Base-by-base conservation (phyloP, 768 basidiomycete genomes). In the Lanmaoa rubissima region DNA sequence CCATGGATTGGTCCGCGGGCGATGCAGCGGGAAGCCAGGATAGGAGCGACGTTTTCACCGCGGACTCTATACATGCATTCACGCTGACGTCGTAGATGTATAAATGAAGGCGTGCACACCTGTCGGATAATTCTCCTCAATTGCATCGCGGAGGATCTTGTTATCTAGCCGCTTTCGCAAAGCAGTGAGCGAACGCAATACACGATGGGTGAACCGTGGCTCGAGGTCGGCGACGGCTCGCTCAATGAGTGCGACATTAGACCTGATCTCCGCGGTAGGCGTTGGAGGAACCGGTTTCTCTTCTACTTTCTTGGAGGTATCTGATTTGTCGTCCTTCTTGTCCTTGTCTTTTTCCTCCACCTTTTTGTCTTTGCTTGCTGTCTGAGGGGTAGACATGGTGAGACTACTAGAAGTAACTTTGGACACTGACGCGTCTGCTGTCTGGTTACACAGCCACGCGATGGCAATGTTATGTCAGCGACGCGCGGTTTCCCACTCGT, bases 171-270 rank as follows among this genome's bases (percentile, higher is more conserved):
- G 82, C 74, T 90, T 94, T 62, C 94, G 78, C 63, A 95, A 73
- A 3, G 86, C 76, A 0, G 92, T 86, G 63, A 98, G 71, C 1
- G 92, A 87, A 45, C 94, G 81, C 60, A 98, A 74, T 1, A 94
- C 94, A 34, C 94, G 85, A 64, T 92, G 87, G 8, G 90, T 92
- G 70, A 95, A 96, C 38, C 97, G 83, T 26, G 96, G 93, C 71
- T 99, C 97, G 54, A 98, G 79, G 28, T 89, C 90, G n/a, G 84
- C 74, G 26, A 94, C 87, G 0, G 86, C 91, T 36, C 84, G 80
- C 57, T 90, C 86, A 65, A 95, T 86, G 70, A 94, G 84, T 19
- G 77, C 73, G 59, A 88, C 77, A 68, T 97, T 96, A 48, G 81
- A 73, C 74, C 88, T 88, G 73, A 98, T 90, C 74, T 98, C 94